Conservation (phyloP, 2,329 filamentous ascomycete genomes). For the Diatrype stigma region DNA sequence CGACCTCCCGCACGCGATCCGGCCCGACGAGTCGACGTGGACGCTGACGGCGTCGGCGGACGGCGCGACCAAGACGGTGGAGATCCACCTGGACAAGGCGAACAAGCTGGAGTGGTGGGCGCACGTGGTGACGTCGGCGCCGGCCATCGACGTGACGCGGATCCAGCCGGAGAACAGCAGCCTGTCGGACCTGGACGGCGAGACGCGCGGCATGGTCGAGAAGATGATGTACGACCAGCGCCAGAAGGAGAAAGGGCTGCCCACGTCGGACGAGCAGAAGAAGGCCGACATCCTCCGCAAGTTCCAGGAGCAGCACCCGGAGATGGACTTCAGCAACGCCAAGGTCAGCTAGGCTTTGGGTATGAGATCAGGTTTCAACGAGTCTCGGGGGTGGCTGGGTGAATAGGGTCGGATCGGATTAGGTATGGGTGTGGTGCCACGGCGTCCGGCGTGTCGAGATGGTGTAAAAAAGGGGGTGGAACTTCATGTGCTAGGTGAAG, state of each 20-base stretch:
- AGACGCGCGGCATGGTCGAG: conserved; percentile 96
- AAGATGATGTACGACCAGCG: conserved; percentile 99
- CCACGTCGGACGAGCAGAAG: conserved; percentile 90
- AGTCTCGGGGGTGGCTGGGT: no score
- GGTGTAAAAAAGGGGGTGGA: no score
- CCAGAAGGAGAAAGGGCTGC: conserved; percentile 88
- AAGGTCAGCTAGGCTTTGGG: conserved; percentile 56
- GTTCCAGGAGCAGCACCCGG: conserved; percentile 77
- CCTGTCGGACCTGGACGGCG: conserved; percentile 86
- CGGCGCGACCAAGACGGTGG: conserved; percentile 63
- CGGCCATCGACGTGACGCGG: conserved; percentile 91
- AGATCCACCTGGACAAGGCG: conserved; percentile 87
- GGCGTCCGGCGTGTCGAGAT: no score
- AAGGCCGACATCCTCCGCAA: conserved; percentile 90
- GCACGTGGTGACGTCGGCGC: conserved; percentile 80
- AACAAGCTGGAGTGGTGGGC: conserved; percentile 99
- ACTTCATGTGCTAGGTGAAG: no score
- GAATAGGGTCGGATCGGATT: no score
- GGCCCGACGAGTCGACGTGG: conserved; percentile 89
- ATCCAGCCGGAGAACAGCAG: conserved; percentile 92
- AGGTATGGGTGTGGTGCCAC: no score
- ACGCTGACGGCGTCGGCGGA: conserved; percentile 71
- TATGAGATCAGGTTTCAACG: no score
- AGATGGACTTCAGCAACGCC: conserved; percentile 70
- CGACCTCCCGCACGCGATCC: conserved; percentile 74